Evolutionary conservation across 805 yeast genomes (phyloP).

Genomic region (Priceomyces castillae): DNA sequence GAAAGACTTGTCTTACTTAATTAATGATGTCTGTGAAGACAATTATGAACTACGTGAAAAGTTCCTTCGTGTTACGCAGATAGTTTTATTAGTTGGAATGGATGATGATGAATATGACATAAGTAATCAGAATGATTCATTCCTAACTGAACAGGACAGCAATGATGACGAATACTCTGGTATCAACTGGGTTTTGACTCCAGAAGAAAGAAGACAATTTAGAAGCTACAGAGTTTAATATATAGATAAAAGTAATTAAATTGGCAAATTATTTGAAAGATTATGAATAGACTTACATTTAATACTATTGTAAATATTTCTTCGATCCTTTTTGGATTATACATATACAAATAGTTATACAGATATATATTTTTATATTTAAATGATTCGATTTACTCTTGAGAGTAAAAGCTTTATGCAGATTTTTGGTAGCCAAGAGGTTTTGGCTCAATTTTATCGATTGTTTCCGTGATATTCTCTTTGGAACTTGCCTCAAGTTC

Average conservation of each 20-base stretch:
- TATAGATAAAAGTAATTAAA: too few species aligned
- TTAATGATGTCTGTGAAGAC: conserved; percentile 69
- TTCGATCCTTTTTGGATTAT: too few species aligned
- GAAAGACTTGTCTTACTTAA: conserved; percentile 71
- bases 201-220: conserved; percentile 66
- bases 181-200: conserved; percentile 71
- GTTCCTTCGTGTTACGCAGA: conserved; percentile 79
- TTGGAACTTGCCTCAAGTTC: conserved; percentile 13
- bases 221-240: conserved; percentile 52
- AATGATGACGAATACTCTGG: conserved; percentile 34
- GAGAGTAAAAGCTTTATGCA: not conserved
- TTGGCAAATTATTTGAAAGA: too few species aligned
- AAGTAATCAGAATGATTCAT: conserved; percentile 35
- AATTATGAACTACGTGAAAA: conserved; percentile 73
- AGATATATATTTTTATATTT: too few species aligned
- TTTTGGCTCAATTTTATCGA: conserved; percentile 4
- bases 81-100: conserved; percentile 76
- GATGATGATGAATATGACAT: conserved; percentile 60
- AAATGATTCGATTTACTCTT: too few species aligned
- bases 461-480: conserved; percentile 3
- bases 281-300: not conserved
- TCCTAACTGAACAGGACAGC: conserved; percentile 32
- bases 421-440: conserved; percentile 1
- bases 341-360: too few species aligned
- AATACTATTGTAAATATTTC: not conserved